Evolutionary conservation across 768 basidiomycete genomes (phyloP).

Genomic region (Lyophyllum atratum): DNA sequence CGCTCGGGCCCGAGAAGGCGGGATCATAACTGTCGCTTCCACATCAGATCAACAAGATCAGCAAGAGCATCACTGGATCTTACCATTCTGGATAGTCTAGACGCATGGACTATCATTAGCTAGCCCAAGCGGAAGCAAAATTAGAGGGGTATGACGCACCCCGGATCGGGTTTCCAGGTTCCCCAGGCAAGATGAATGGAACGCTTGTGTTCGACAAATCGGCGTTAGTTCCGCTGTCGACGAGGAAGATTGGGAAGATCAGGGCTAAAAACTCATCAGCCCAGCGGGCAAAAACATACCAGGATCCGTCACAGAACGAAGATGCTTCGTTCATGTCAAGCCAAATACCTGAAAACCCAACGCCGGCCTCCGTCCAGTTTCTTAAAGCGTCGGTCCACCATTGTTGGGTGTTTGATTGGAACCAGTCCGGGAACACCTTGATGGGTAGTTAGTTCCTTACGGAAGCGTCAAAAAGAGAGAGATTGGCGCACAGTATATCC

Average conservation of each 20-base stretch:
- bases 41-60: neutral
- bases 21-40: slow-evolving; percentile 53
- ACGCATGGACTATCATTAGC: slow-evolving; percentile 1
- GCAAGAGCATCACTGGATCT: slow-evolving; percentile 2
- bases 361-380: slow-evolving; percentile 54
- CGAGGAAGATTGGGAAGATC: slow-evolving; percentile 1
- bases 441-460: neutral
- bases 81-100: slow-evolving; percentile 72
- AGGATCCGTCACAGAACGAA: slow-evolving; percentile 66
- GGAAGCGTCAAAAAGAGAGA: neutral
- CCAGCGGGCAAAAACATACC: slow-evolving; percentile 28
- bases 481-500: slow-evolving; percentile 59
- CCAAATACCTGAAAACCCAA: slow-evolving; percentile 72
- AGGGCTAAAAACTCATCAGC: neutral
- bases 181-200: slow-evolving; percentile 60
- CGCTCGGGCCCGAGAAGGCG: slow-evolving; percentile 63
- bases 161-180: slow-evolving; percentile 50
- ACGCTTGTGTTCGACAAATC: slow-evolving; percentile 55
- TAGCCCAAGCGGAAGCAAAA: slow-evolving; percentile 5
- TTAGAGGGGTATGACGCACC: slow-evolving; percentile 19
- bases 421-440: slow-evolving; percentile 66
- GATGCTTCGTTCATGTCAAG: slow-evolving; percentile 69
- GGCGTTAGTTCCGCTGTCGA: slow-evolving; percentile 53
- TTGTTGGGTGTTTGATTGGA: slow-evolving; percentile 47
- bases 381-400: slow-evolving; percentile 65